These are phyloP conservation scores for Dianthus caryophyllus DNA, from an alignment of 148 eudicot species.

Conservation along the genomic window DNA sequence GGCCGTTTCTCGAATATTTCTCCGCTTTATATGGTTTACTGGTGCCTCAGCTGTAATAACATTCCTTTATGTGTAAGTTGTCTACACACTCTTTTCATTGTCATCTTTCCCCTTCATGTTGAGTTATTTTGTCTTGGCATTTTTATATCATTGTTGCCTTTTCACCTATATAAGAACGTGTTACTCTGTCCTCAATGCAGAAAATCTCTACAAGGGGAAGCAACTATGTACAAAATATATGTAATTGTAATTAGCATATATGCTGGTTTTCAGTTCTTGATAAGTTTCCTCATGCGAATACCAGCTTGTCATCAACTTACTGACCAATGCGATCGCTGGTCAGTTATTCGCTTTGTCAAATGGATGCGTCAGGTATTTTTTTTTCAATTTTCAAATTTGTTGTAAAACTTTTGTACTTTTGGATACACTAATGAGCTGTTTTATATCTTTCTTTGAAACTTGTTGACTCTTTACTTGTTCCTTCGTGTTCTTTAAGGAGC, in stretches of 20 bases:
- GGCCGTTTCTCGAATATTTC: constrained; percentile 76
- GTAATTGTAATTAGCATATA: constrained; percentile 59
- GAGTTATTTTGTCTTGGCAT: not conserved
- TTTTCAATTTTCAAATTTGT: not conserved
- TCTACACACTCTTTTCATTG: constrained; percentile 1
- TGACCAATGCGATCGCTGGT: constrained; percentile 68
- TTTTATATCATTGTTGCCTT: not conserved
- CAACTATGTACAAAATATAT: constrained; percentile 55
- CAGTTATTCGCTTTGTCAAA: constrained; percentile 61
- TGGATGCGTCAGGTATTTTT: constrained; percentile 96
- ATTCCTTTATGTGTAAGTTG: constrained; percentile 82
- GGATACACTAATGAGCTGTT: not conserved
- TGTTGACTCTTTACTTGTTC: constrained; percentile 7
- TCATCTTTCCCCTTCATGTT: not conserved
- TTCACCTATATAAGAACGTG: constrained; percentile 8
- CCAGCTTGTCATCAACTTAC: constrained; percentile 76
- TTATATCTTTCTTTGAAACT: not conserved
- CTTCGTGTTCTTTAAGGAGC: constrained; percentile 53
- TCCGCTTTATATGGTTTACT: constrained; percentile 74
- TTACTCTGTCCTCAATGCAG: constrained; percentile 40
- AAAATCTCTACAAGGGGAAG: constrained; percentile 61
- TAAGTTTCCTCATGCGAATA: constrained; percentile 74
- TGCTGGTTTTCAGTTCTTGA: constrained; percentile 67
- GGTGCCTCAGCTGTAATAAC: constrained; percentile 61
- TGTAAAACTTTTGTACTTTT: not conserved